A percentile compares a stretch with the other conserved stretches of the same genome.
Conservation (phyloP, 2,329 filamentous ascomycete genomes). For the Fusarium tjaetaba region DNA sequence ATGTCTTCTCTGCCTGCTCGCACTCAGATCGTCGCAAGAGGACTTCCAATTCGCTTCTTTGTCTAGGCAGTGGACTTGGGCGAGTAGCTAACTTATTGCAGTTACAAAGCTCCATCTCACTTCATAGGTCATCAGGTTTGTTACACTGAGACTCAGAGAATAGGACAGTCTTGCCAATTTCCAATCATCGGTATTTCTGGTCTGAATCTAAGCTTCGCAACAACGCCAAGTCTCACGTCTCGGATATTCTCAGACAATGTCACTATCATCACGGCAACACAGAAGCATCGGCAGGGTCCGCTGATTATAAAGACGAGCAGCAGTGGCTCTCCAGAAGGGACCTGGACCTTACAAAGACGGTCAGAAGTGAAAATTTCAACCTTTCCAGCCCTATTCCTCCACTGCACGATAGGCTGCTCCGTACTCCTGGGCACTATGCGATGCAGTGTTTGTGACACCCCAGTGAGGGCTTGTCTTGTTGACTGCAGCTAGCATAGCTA, state of each 20-base stretch:
- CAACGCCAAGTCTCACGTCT: slow-evolving; percentile 27
- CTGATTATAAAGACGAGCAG: slow-evolving; percentile 21
- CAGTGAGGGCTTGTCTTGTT: slow-evolving; percentile 17
- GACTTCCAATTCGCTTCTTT: slow-evolving; percentile 38
- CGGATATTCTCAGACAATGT: slow-evolving; percentile 16
- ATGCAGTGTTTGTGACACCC: slow-evolving; percentile 22
- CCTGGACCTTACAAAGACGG: slow-evolving; percentile 9
- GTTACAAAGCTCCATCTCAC: slow-evolving; percentile 10
- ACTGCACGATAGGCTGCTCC: not conserved
- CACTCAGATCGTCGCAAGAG: slow-evolving; percentile 22
- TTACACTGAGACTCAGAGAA: not conserved
- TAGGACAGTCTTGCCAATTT: slow-evolving; percentile 8
- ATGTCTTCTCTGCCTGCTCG: not conserved
- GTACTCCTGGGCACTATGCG: slow-evolving; percentile 4
- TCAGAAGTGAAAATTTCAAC: slow-evolving; percentile 8
- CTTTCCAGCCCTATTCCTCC: slow-evolving; percentile 15
- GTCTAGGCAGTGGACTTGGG: slow-evolving; percentile 10
- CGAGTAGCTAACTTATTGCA: slow-evolving; percentile 20
- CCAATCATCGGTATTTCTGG: slow-evolving; percentile 10
- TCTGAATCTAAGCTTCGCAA: slow-evolving; percentile 4
- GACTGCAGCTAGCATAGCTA: not conserved
- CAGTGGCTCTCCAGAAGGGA: slow-evolving; percentile 4
- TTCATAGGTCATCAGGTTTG: not conserved
- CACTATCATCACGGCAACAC: slow-evolving; percentile 7
- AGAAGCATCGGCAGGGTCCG: slow-evolving; percentile 5